Conservation (phyloP, 2,329 filamentous ascomycete species). For the Mycocentrospora acerina region DNA sequence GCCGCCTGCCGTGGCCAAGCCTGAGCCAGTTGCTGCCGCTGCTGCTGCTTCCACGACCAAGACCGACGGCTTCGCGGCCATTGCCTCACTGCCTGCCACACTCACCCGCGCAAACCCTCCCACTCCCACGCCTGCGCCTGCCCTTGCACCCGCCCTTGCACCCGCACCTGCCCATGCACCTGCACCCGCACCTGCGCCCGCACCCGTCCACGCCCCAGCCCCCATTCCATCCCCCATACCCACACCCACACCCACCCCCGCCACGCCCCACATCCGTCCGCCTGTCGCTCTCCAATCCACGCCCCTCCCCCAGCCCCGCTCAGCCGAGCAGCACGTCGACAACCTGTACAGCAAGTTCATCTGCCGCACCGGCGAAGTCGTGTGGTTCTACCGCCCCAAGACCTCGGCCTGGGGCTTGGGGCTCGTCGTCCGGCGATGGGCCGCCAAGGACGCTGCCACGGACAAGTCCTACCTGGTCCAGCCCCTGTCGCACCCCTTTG, state of each 20-base stretch:
- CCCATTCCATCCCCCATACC: slow-evolving; percentile 27
- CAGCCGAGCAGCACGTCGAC: slow-evolving; percentile 54
- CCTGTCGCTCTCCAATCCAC: slow-evolving; percentile 33
- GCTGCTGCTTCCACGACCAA: slow-evolving; percentile 31
- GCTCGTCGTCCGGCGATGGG: slow-evolving; percentile 51
- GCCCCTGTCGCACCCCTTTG: slow-evolving; percentile 51
- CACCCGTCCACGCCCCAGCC: neutral
- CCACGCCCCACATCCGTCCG: slow-evolving; percentile 20
- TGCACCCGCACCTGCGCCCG: too few relatives aligned
- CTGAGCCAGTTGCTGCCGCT: slow-evolving; percentile 19
- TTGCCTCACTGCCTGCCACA: too few relatives aligned
- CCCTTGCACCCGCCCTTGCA: slow-evolving; percentile 26
- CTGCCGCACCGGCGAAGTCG: slow-evolving; percentile 57
- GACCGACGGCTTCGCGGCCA: too few relatives aligned
- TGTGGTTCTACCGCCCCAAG: slow-evolving; percentile 56
- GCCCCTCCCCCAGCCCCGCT: slow-evolving; percentile 44
- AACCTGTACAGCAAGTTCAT: slow-evolving; percentile 51
- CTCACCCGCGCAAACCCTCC: too few relatives aligned
- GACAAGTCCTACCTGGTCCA: slow-evolving; percentile 48
- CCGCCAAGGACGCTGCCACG: slow-evolving; percentile 30
- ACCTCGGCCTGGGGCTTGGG: slow-evolving; percentile 56
- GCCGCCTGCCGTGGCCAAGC: slow-evolving; percentile 24
- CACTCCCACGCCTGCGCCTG: neutral
- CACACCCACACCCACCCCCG: slow-evolving; percentile 18
- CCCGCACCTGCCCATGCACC: slow-evolving; percentile 8